Evolutionary conservation across 164 flowering plant genomes (phyloP).

Genomic region (Platanus orientalis): DNA sequence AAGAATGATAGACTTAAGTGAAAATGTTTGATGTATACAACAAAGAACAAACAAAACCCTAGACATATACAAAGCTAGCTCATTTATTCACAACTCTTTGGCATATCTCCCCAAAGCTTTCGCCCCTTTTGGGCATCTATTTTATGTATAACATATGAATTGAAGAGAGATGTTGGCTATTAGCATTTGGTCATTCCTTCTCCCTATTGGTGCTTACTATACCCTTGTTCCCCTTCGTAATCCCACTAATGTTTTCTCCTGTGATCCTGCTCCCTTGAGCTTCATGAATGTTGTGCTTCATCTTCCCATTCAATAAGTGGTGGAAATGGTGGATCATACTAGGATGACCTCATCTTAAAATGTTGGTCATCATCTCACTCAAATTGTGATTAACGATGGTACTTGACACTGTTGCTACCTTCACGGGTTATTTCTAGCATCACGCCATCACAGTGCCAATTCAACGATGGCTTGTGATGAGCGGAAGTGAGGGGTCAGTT

Average conservation of each 20-base stretch:
- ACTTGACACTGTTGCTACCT: neutral
- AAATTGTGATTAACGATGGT: conserved; percentile 41
- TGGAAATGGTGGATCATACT: conserved; percentile 50
- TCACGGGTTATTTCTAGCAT: conserved; percentile 17
- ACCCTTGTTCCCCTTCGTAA: conserved; percentile 23
- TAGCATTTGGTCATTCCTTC: too few species aligned
- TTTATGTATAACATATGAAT: too few species aligned
- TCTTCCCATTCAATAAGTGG: conserved; percentile 38
- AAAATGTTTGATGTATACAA: too few species aligned
- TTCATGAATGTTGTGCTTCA: conserved; percentile 36
- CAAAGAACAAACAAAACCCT: too few species aligned
- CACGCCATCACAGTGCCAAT: conserved; percentile 50
- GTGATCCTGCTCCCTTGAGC: conserved; percentile 42
- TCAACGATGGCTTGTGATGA: conserved; percentile 24
- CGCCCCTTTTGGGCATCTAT: too few species aligned
- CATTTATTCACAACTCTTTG: too few species aligned
- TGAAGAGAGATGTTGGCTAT: too few species aligned
- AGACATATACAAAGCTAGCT: too few species aligned
- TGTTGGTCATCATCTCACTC: conserved; percentile 83
- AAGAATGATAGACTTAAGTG: too few species aligned
- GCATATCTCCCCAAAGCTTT: too few species aligned
- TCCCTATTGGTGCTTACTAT: conserved; percentile 19
- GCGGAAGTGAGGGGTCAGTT: conserved; percentile 6
- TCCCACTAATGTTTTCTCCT: conserved; percentile 6
- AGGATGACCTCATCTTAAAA: conserved; percentile 71